A percentile compares a stretch with the other conserved stretches of the same genome.
Conservation (phyloP, 2,329 filamentous ascomycete species). For the Aspergillus neoniger region DNA sequence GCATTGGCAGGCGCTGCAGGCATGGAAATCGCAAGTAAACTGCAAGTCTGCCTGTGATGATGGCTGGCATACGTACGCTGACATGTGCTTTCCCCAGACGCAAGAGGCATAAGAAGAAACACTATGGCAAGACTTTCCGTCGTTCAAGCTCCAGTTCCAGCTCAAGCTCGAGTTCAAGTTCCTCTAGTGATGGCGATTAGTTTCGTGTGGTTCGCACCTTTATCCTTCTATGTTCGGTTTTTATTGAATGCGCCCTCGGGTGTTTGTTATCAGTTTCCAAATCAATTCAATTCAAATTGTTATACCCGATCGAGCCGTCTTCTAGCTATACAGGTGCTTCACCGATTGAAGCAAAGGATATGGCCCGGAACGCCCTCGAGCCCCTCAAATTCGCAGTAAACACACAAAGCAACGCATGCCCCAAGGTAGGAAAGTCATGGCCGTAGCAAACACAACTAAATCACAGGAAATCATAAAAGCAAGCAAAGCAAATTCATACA, state of each 20-base stretch:
- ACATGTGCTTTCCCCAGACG: constrained; percentile 18
- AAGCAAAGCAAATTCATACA: too few relatives aligned
- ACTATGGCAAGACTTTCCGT: constrained; percentile 23
- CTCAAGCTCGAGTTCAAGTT: constrained; percentile 22
- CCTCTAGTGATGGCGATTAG: constrained; percentile 6
- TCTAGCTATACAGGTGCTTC: too few relatives aligned
- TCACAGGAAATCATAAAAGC: too few relatives aligned
- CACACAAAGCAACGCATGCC: too few relatives aligned
- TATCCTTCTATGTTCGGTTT: neutral
- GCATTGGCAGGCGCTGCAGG: constrained; percentile 37
- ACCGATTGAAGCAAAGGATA: too few relatives aligned
- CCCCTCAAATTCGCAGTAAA: too few relatives aligned
- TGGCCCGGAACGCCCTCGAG: too few relatives aligned
- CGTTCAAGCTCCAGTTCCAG: constrained; percentile 18
- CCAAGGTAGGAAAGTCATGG: too few relatives aligned
- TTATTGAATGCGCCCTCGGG: neutral
- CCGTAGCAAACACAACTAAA: too few relatives aligned
- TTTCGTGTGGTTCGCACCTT: neutral
- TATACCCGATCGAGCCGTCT: too few relatives aligned
- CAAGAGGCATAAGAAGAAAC: constrained; percentile 31
- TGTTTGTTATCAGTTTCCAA: neutral
- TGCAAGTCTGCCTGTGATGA: constrained; percentile 23
- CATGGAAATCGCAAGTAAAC: constrained; percentile 32
- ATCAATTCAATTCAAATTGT: too few relatives aligned
- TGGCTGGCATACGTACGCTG: constrained; percentile 8